phyloP scores from a whole-genome alignment of 1,139 yeast genomes.

The Petasospora rhodanensis region DNA sequence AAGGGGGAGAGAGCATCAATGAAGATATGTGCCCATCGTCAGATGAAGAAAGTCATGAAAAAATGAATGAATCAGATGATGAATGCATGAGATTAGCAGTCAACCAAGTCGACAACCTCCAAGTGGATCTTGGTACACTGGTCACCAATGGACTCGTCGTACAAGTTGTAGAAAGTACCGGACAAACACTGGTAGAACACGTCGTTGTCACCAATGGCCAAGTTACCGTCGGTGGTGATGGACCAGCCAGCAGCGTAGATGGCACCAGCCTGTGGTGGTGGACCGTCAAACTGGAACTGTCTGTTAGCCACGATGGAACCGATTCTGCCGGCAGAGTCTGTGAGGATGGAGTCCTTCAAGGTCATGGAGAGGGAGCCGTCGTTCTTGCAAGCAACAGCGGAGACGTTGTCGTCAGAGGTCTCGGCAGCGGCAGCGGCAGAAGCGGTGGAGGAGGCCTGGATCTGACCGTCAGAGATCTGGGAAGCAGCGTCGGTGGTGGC shows the following conservation, averaged over 20 bases:
- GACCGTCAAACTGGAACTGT: constrained; percentile 86
- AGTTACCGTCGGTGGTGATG: constrained; percentile 54
- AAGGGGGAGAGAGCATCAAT: no score
- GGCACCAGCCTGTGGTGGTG: constrained; percentile 87
- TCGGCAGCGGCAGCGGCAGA: constrained; percentile 23
- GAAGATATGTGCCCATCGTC: no score
- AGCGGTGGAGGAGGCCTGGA: constrained; percentile 39
- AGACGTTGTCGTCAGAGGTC: constrained; percentile 7
- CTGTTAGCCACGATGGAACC: constrained; percentile 81
- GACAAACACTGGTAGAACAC: constrained; percentile 73
- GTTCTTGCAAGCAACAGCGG: constrained; percentile 25
- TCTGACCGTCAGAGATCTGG: constrained; percentile 60
- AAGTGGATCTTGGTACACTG: constrained; percentile 64
- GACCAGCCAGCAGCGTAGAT: constrained; percentile 84
- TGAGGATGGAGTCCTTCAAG: constrained; percentile 48
- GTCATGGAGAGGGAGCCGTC: constrained; percentile 49
- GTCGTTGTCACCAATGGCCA: constrained; percentile 61
- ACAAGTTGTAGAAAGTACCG: constrained; percentile 76
- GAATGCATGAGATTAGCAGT: background rate
- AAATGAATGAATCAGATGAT: no score
- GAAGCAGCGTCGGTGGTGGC: constrained; percentile 38
- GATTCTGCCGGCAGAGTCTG: constrained; percentile 61
- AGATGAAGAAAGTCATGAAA: constrained; percentile 1
- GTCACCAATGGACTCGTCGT: constrained; percentile 59
- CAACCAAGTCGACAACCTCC: constrained; percentile 59